A percentile compares a stretch with the other conserved stretches of the same genome.
phyloP scores from a whole-genome alignment of 352 stramenopile species.

The Phytophthora chlamydospora region DNA sequence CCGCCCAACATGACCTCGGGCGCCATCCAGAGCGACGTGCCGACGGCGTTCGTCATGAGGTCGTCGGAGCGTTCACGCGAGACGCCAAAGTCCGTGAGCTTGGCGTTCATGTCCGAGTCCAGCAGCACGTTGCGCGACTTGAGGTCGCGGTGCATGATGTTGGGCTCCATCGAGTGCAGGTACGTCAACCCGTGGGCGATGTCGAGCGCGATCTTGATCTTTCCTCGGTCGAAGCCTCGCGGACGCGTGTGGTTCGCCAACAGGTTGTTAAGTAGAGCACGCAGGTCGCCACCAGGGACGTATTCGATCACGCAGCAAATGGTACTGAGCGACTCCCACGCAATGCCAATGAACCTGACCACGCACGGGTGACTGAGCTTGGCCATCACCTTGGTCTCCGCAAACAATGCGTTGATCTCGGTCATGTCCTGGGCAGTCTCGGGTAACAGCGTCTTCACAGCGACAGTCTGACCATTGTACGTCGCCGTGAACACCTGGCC shows the following conservation, averaged over 20 bases:
- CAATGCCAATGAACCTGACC: constrained; percentile 68
- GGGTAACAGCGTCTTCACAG: constrained; percentile 63
- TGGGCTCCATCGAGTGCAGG: constrained; percentile 53
- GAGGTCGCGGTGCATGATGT: constrained; percentile 69
- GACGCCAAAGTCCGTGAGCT: constrained; percentile 68
- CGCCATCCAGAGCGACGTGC: constrained; percentile 62
- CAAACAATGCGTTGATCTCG: constrained; percentile 57
- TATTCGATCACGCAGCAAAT: constrained; percentile 60
- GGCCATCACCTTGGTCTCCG: constrained; percentile 65
- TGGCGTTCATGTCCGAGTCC: constrained; percentile 46
- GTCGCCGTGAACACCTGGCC: constrained; percentile 53
- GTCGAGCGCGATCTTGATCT: constrained; percentile 58
- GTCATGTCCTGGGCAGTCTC: constrained; percentile 55
- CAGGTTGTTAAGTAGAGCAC: constrained; percentile 44
- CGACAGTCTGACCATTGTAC: constrained; percentile 56
- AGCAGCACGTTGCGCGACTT: constrained; percentile 86
- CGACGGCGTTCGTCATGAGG: constrained; percentile 53
- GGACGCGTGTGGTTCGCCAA: constrained; percentile 28
- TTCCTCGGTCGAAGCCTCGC: constrained; percentile 51
- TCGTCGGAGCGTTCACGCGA: constrained; percentile 46
- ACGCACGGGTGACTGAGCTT: constrained; percentile 67
- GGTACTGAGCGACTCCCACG: constrained; percentile 53
- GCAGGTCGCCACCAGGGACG: constrained; percentile 52
- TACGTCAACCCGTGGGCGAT: constrained; percentile 53
- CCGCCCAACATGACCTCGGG: constrained; percentile 57